These are phyloP conservation scores for Linum usitatissimum DNA, from an alignment of 345 rosid genomes.

Conservation along the genomic window DNA sequence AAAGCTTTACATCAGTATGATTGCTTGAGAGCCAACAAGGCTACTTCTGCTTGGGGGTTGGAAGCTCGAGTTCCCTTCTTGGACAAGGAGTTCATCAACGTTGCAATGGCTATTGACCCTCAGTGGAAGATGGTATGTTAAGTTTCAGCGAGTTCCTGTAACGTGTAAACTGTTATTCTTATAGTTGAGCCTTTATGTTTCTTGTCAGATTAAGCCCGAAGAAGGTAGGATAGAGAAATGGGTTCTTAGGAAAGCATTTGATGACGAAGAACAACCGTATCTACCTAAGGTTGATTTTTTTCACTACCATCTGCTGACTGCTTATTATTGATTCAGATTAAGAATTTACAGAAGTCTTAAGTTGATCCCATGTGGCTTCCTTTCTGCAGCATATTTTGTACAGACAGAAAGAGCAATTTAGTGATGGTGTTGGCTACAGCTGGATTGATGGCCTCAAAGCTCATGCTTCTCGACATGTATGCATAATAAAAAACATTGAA, in stretches of 20 bases:
- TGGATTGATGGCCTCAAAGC: slow-evolving; percentile 97
- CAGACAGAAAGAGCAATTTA: slow-evolving; percentile 94
- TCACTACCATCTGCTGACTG: not conserved
- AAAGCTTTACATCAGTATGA: slow-evolving; percentile 89
- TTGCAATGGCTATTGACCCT: slow-evolving; percentile 82
- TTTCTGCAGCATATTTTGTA: slow-evolving; percentile 65
- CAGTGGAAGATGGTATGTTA: slow-evolving; percentile 65
- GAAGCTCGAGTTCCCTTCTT: slow-evolving; percentile 92
- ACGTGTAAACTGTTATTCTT: too few species aligned
- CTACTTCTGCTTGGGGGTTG: slow-evolving; percentile 93
- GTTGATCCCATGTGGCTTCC: slow-evolving; percentile 8
- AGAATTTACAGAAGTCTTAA: not conserved
- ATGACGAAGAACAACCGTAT: slow-evolving; percentile 74
- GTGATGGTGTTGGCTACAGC: slow-evolving; percentile 94
- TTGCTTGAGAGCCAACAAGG: slow-evolving; percentile 85
- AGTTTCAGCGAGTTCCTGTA: not conserved
- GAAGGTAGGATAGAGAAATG: slow-evolving; percentile 77
- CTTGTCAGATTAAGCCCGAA: slow-evolving; percentile 45
- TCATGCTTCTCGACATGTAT: slow-evolving; percentile 64
- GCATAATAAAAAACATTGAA: not conserved
- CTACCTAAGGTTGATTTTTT: slow-evolving; percentile 49
- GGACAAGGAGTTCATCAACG: slow-evolving; percentile 71
- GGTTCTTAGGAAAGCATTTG: slow-evolving; percentile 78
- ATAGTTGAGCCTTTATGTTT: not conserved
- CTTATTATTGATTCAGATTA: slow-evolving; percentile 7